Conservation (phyloP, 176 grass and related monocot genomes). For the Carex scoparia region DNA sequence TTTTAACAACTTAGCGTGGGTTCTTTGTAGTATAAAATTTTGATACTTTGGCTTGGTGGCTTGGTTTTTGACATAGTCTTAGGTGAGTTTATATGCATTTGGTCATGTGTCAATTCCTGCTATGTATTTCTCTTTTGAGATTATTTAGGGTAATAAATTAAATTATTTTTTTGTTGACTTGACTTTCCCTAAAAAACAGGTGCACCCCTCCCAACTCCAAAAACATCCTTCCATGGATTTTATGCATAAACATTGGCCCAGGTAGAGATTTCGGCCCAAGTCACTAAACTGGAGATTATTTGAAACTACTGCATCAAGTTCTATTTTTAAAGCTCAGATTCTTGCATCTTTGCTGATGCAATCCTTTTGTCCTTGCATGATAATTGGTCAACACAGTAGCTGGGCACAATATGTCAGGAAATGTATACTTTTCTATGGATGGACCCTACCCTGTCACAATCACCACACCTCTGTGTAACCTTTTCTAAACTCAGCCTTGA, state of each 20-base stretch:
- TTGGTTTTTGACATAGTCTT: not conserved
- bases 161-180: not conserved
- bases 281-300: not conserved
- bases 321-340: not conserved
- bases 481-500: constrained; percentile 52
- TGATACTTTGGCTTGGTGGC: not conserved
- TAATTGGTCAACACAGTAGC: constrained; percentile 21
- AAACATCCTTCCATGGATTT: not conserved
- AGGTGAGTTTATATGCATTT: not conserved
- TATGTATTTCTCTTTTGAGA: not conserved
- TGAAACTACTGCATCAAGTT: not conserved
- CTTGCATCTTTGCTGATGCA: not conserved
- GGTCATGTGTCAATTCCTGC: not conserved
- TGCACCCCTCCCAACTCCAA: not conserved
- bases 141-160: not conserved
- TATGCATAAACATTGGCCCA: not conserved
- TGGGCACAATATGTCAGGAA: not conserved
- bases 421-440: constrained; percentile 1
- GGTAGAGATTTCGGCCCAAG: not conserved
- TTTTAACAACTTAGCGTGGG: not conserved
- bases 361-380: constrained; percentile 12
- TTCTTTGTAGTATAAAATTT: not conserved
- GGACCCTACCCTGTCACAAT: constrained; percentile 4
- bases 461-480: constrained; percentile 15
- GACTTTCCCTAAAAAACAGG: not conserved